Conservation (phyloP, 1,284 basidiomycete species). For the Uromyces viciae-fabae region DNA sequence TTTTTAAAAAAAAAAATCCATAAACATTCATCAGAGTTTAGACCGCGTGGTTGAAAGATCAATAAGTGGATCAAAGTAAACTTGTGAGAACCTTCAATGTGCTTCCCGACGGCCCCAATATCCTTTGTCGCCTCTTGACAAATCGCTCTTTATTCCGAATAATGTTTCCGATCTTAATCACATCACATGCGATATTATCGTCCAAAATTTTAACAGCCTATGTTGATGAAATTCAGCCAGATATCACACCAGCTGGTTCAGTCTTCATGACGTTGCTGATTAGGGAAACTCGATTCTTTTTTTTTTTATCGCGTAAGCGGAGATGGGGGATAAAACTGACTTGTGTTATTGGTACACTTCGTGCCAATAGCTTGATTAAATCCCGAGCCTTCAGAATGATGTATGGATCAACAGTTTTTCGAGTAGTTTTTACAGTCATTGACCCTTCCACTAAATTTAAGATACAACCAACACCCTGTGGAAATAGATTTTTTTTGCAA, state of each 20-base stretch:
- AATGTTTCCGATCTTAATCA: conserved; percentile 93
- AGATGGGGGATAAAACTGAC: conserved; percentile 49
- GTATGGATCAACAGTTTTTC: conserved; percentile 96
- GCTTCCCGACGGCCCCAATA: conserved; percentile 93
- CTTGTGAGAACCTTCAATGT: conserved; percentile 89
- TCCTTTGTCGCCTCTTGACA: conserved; percentile 90
- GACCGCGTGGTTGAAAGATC: neutral
- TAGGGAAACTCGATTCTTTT: neutral
- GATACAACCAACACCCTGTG: conserved; percentile 78
- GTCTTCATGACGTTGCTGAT: neutral
- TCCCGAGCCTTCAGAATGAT: conserved; percentile 93
- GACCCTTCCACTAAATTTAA: conserved; percentile 93
- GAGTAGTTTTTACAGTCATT: conserved; percentile 94
- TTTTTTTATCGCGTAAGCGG: neutral
- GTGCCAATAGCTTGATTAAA: conserved; percentile 87
- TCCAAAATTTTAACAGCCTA: conserved; percentile 88
- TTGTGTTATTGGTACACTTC: conserved; percentile 71
- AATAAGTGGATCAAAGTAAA: conserved; percentile 41
- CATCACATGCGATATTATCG: conserved; percentile 86
- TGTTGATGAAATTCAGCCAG: neutral
- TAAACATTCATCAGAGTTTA: neutral
- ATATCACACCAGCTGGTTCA: neutral
- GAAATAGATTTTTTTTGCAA: too few species aligned
- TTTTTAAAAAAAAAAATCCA: neutral
- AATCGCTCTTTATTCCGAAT: conserved; percentile 96